phyloP scores from a whole-genome alignment of 176 grass and related monocot species.

The Cenchrus purpureus region DNA sequence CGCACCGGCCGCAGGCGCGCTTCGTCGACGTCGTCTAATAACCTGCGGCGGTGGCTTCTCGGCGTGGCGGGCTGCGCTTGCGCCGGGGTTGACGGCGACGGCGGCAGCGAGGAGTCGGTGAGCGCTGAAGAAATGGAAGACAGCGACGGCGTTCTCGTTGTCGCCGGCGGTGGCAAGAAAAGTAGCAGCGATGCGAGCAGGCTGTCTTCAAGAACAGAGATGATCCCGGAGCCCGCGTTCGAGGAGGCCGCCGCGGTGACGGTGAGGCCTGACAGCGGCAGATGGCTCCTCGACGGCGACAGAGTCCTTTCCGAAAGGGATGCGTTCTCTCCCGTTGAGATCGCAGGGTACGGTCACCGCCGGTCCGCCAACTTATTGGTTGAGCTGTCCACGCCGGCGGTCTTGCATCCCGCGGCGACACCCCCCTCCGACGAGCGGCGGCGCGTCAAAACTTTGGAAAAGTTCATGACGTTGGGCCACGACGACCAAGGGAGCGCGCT shows the following conservation, averaged over 20 bases:
- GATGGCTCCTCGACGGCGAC: conserved; percentile 4
- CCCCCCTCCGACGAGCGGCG: not conserved
- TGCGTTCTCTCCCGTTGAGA: not conserved
- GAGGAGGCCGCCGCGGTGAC: not conserved
- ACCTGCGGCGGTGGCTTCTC: conserved; percentile 39
- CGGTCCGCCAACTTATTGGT: not conserved
- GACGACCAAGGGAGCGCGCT: not conserved
- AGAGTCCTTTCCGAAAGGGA: not conserved
- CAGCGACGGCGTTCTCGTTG: not conserved
- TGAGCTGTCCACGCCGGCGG: not conserved
- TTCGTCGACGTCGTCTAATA: conserved; percentile 22
- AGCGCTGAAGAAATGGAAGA: conserved; percentile 5
- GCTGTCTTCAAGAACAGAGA: not conserved
- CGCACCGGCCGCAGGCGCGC: not conserved
- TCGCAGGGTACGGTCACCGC: not conserved
- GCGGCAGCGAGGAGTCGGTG: not conserved
- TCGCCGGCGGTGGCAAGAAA: not conserved
- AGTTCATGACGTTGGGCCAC: not conserved
- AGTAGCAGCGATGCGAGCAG: not conserved
- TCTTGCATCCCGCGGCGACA: not conserved
- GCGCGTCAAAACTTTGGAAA: conserved; percentile 11
- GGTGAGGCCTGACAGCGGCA: not conserved
- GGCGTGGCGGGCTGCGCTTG: conserved; percentile 39
- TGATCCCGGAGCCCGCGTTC: not conserved
- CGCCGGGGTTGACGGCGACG: not conserved